Conservation (phyloP, 345 rosid genomes). For the Trapa bicornis region DNA sequence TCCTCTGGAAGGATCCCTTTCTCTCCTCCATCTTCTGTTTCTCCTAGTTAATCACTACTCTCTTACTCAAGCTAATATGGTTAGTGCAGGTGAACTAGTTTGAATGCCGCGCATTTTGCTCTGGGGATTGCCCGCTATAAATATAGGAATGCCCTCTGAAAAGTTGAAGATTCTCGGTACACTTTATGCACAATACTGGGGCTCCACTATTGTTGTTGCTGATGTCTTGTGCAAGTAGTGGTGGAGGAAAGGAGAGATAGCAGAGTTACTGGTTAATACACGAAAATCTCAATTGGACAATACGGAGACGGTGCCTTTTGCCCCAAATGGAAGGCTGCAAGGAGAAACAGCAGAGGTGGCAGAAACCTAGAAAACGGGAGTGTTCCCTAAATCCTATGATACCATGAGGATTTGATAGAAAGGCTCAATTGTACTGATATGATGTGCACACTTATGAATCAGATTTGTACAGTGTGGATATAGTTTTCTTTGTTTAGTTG, state of each 20-base stretch:
- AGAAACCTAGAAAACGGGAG: too few relatives aligned
- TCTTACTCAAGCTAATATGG: background rate
- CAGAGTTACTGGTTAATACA: background rate
- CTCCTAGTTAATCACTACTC: constrained; percentile 1
- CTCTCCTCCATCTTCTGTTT: constrained; percentile 1
- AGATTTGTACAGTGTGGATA: too few relatives aligned
- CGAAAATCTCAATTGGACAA: background rate
- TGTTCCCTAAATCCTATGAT: too few relatives aligned
- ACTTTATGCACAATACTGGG: background rate
- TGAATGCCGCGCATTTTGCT: background rate
- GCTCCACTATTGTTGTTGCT: background rate
- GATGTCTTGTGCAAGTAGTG: background rate
- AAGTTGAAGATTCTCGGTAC: constrained; percentile 2
- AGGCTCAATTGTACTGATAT: too few relatives aligned
- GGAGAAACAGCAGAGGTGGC: too few relatives aligned
- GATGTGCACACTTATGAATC: too few relatives aligned
- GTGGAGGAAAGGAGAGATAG: background rate
- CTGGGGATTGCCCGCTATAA: constrained; percentile 1
- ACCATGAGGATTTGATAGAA: too few relatives aligned
- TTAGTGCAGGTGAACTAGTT: background rate
- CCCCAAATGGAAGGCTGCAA: too few relatives aligned
- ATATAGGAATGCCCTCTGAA: background rate
- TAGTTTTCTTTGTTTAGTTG: too few relatives aligned
- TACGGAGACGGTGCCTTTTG: too few relatives aligned
- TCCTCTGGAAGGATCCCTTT: constrained; percentile 15